phyloP scores from a whole-genome alignment of 1,284 basidiomycete species.

The Hemileia vastatrix region DNA sequence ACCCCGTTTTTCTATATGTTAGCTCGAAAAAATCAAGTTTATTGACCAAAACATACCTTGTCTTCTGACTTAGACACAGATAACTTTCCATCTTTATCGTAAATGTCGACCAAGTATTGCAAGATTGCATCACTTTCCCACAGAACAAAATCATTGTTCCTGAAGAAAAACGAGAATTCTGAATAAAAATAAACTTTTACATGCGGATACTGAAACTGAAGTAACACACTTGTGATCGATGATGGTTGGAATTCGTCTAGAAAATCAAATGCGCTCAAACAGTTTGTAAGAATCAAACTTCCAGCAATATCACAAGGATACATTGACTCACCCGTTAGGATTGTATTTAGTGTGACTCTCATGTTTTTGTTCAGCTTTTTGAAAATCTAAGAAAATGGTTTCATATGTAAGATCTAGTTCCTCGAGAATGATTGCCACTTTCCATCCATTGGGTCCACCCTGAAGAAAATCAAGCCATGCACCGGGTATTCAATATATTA shows the following conservation, averaged over 20 bases:
- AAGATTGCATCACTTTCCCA: conserved; percentile 38
- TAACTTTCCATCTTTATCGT: conserved; percentile 29
- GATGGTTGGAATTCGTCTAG: background rate
- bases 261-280: too few relatives aligned
- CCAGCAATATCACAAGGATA: too few relatives aligned
- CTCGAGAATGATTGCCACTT: conserved; percentile 2
- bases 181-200: too few relatives aligned
- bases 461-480: too few relatives aligned
- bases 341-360: background rate
- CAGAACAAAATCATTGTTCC: conserved; percentile 23
- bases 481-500: too few relatives aligned
- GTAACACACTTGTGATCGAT: background rate
- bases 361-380: conserved; percentile 7
- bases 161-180: too few relatives aligned
- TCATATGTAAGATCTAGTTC: conserved; percentile 8
- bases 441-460: conserved; percentile 8
- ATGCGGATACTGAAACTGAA: too few relatives aligned
- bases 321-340: conserved; percentile 2
- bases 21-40: too few relatives aligned
- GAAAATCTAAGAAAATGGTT: conserved; percentile 6
- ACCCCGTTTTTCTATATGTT: too few relatives aligned
- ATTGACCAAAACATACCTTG: background rate
- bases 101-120: conserved; percentile 33
- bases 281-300: too few relatives aligned
- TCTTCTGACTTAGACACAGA: background rate